A percentile compares a stretch with the other conserved stretches of the same genome.
Evolutionary conservation across 192 early-diverging fungal species (phyloP).

Genomic region (Geranomyces variabilis): DNA sequence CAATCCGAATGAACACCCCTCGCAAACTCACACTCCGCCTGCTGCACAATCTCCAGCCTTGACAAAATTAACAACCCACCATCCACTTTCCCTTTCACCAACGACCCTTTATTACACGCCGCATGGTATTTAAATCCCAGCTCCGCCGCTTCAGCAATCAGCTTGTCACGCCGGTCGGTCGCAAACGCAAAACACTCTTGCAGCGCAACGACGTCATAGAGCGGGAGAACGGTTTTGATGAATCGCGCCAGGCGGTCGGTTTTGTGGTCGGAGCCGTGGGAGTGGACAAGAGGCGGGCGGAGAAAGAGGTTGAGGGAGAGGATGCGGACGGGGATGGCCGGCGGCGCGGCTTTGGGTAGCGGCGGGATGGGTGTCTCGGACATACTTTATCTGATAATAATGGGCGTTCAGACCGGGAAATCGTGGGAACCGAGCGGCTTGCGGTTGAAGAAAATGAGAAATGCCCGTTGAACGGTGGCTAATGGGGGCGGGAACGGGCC

Average conservation of each 20-base stretch:
- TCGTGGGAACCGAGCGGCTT: too few species aligned
- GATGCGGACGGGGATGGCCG: neutral
- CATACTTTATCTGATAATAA: too few species aligned
- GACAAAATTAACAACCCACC: conserved; percentile 81
- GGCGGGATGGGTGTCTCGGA: neutral
- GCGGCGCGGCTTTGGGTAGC: conserved; percentile 1
- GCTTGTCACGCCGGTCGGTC: conserved; percentile 54
- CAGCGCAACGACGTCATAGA: conserved; percentile 77
- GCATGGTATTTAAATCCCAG: conserved; percentile 70
- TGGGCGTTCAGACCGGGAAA: too few species aligned
- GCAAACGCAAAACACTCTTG: conserved; percentile 86
- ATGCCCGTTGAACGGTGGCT: too few species aligned
- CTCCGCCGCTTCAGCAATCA: conserved; percentile 65
- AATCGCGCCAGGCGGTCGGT: conserved; percentile 73
- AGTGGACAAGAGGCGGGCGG: conserved; percentile 32
- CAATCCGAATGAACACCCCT: conserved; percentile 74
- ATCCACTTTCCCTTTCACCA: conserved; percentile 69
- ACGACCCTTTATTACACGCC: conserved; percentile 60
- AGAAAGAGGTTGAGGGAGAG: conserved; percentile 31
- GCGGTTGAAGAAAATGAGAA: too few species aligned
- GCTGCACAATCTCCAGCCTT: conserved; percentile 65
- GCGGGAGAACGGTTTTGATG: conserved; percentile 61
- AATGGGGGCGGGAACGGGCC: too few species aligned
- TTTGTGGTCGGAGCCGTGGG: conserved; percentile 70
- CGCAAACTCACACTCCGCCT: conserved; percentile 62